Evolutionary conservation across 2,329 filamentous ascomycete genomes (phyloP), one percentile per base, ranked within the genome.

Genomic region (Apiospora aurea): DNA sequence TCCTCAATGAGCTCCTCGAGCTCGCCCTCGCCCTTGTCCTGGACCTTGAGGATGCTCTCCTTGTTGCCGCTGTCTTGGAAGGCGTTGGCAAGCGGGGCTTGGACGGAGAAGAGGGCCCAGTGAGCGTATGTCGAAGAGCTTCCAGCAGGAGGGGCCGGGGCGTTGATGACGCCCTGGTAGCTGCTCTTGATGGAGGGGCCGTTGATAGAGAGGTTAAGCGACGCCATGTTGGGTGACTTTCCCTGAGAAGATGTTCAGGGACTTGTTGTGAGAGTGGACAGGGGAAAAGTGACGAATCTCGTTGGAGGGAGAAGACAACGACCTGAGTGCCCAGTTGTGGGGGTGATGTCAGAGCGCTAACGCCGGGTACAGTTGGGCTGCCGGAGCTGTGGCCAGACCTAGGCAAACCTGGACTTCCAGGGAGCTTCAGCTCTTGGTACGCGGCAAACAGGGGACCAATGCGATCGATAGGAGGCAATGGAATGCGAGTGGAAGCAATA

Each of bases 41-140:
- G 95, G 69, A 99, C 96, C 84, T 98, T 98, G 76, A 99, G 86
- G 1, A 98, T 90, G 82, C 96, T 98, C 84, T 98, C 96, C 85
- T 98, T 98, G 76, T 90, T 87, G 51, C 90, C 92, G 72, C 90
- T 88, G 80, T 96, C 94, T 83, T 97, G 94, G 82, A 99, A 99
- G 73, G 95, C 95, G 85, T 93, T 98, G 81, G 94, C 89, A 53
- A 99, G 89, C 71, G 96, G 96, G 73, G 96, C 94, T 81, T 96
- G 94, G 53, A 99, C 96, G 10, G 94, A 93, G 85, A 97, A 97
- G 74, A 99, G 87, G 26, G 94, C 96, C 96, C 96, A 99, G 86
- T 96, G 94, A 74, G 90, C 95, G 80, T 93, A 94, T 67, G 95
- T 97, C 51, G 94, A 89, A 67, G 95, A 97, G 80, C 86, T 87